Conservation (phyloP, 192 early-diverging fungal genomes). For the Pilobolus umbonatus region DNA sequence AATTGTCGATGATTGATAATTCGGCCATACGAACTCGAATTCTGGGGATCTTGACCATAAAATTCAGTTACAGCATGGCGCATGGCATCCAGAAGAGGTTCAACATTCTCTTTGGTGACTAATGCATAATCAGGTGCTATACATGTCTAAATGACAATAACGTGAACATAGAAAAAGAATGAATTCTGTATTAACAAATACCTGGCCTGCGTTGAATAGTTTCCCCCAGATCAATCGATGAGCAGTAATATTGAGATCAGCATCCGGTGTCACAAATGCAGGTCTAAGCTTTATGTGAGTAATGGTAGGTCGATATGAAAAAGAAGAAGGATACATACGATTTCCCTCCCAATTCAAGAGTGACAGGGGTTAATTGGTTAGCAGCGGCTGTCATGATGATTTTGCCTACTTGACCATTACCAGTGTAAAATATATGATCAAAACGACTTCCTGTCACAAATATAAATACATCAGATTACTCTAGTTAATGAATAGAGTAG, state of each 20-base stretch:
- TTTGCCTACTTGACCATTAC: constrained; percentile 69
- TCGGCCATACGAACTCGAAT: constrained; percentile 56
- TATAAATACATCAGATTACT: too few species aligned
- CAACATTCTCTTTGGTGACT: constrained; percentile 52
- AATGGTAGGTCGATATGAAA: background rate
- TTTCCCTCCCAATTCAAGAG: constrained; percentile 94
- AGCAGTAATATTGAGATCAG: constrained; percentile 57
- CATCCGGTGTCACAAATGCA: constrained; percentile 52
- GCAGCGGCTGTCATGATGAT: constrained; percentile 77
- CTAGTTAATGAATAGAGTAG: too few species aligned
- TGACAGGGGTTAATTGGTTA: constrained; percentile 72
- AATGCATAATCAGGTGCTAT: constrained; percentile 85
- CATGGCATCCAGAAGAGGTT: constrained; percentile 56
- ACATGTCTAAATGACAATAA: constrained; percentile 56
- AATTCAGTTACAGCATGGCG: constrained; percentile 37
- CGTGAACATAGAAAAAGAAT: background rate
- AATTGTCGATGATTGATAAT: constrained; percentile 72
- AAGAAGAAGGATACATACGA: constrained; percentile 23
- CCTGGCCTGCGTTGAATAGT: constrained; percentile 77
- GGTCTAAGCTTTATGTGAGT: constrained; percentile 35
- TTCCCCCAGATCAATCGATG: constrained; percentile 78
- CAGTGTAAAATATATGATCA: constrained; percentile 91
- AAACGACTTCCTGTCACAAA: constrained; percentile 61
- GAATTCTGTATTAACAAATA: constrained; percentile 12
- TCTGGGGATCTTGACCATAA: constrained; percentile 48